phyloP scores from a whole-genome alignment of 1,284 basidiomycete genomes.

The Cerioporus squamosus region DNA sequence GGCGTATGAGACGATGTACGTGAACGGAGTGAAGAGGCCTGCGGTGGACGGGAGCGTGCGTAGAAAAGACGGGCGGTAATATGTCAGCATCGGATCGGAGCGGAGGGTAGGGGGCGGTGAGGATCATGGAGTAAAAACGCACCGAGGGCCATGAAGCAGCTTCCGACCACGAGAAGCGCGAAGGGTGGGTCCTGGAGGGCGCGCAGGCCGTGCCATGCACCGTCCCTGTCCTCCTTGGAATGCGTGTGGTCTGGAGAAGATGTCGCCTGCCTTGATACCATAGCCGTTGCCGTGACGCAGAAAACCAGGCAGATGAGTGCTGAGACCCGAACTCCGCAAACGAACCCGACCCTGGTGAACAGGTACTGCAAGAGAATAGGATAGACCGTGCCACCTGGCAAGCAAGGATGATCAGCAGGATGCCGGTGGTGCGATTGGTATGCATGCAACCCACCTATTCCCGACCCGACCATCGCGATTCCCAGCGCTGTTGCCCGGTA shows the following conservation, averaged over 20 bases:
- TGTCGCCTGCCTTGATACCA: neutral
- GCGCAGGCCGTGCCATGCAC: constrained; percentile 31
- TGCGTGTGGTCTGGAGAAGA: constrained; percentile 31
- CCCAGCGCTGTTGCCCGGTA: constrained; percentile 60
- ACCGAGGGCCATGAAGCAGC: constrained; percentile 39
- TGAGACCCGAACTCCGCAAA: constrained; percentile 53
- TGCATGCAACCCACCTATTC: constrained; percentile 29
- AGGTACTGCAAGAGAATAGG: constrained; percentile 66
- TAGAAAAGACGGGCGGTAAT: neutral
- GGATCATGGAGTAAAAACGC: constrained; percentile 2
- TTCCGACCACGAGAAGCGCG: constrained; percentile 34
- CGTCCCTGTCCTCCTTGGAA: constrained; percentile 6
- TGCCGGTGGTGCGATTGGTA: neutral
- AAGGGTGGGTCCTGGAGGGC: constrained; percentile 37
- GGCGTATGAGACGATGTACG: constrained; percentile 33
- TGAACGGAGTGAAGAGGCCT: constrained; percentile 65
- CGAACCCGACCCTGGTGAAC: constrained; percentile 59
- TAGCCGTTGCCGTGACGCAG: constrained; percentile 32
- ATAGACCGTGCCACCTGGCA: constrained; percentile 65
- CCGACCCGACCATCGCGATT: constrained; percentile 45
- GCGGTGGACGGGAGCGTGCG: neutral
- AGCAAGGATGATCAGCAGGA: constrained; percentile 1
- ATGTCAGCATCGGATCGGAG: constrained; percentile 3
- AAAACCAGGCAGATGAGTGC: constrained; percentile 38
- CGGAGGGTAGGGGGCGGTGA: neutral